These are phyloP conservation scores for Amanita pallidorosea DNA, from an alignment of 768 basidiomycete species.

Conservation along the genomic window DNA sequence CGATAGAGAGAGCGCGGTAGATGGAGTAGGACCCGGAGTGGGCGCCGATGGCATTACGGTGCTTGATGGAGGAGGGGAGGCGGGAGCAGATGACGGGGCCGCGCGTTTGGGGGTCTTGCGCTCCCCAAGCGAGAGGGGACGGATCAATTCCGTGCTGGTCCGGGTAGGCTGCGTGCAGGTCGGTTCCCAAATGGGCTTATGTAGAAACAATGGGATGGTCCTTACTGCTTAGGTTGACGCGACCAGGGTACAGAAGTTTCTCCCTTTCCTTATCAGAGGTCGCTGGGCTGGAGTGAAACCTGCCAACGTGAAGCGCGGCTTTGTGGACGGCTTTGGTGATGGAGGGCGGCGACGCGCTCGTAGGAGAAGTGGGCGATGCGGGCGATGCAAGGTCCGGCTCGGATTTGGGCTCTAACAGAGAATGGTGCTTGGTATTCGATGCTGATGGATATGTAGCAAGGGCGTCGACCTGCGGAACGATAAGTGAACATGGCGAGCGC, in stretches of 20 bases:
- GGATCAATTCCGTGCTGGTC: constrained; percentile 86
- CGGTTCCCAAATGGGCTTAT: constrained; percentile 2
- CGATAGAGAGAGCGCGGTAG: constrained; percentile 88
- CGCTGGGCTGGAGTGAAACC: constrained; percentile 11
- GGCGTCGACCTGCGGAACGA: constrained; percentile 37
- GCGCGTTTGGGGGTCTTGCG: constrained; percentile 45
- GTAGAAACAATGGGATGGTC: constrained; percentile 1
- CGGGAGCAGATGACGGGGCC: constrained; percentile 89
- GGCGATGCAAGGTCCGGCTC: constrained; percentile 22
- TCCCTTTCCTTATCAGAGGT: constrained; percentile 54
- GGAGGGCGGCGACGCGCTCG: constrained; percentile 8
- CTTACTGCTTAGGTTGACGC: constrained; percentile 79
- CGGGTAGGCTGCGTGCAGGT: constrained; percentile 53
- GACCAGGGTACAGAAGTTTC: constrained; percentile 67
- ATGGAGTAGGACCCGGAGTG: constrained; percentile 92
- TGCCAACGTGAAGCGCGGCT: constrained; percentile 13
- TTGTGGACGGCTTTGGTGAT: constrained; percentile 12
- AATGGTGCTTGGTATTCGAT: constrained; percentile 5
- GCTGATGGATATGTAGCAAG: constrained; percentile 16
- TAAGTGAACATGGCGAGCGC: background rate
- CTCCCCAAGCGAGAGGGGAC: constrained; percentile 75
- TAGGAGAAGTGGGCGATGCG: constrained; percentile 14
- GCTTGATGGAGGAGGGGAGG: constrained; percentile 73
- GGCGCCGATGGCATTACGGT: constrained; percentile 89
- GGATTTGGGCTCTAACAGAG: constrained; percentile 12